Base-by-base conservation (phyloP, 139 green algal species). In the Nannochloris sp. region DNA sequence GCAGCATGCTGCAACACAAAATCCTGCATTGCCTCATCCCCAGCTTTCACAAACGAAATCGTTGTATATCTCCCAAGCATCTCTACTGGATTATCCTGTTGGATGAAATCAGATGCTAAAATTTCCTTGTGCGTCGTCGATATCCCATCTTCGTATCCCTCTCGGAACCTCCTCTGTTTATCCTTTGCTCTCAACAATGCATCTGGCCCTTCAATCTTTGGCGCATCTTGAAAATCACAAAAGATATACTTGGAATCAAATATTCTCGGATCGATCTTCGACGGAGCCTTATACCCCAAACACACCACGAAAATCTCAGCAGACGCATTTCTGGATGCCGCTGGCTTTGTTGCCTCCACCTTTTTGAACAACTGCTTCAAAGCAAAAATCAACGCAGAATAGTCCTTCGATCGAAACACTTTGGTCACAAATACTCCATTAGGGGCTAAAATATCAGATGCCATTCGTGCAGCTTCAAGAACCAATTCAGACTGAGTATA, bases 281-380 rank as follows among this genome's bases (percentile, higher is more conserved):
- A 82, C 7, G 94, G 94, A 16, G 93, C 93, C 70, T 97, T 96
- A 87, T 93, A 99, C 19, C 87, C 88, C 44, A 75, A 71, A 76
- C 93, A 97, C 50, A 98, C 91, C n/a, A 96, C 86, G 56, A 96
- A 96, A 70, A 96, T 96, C 81, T 96, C 89, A 43, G 94, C 93
- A 0, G 92, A 98, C 1, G 87, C 83, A 64, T 90, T 88, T 14
- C 94, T 74, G 5, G 83, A 93, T 44, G 92, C 89, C 2, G 84
- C 75, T 4, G 92, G 93, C 82, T 97, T 98, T 50, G 88, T 97
- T 56, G 87, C 83, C 62, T 97, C 90, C 72, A 97, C 93, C 64
- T 91, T 91, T 31, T 86, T 72, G 66, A 99, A 99, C 64, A 99
- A 85, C 83, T 97, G 92, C 24, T 90, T 89, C 67, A 96, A 91